A percentile compares a stretch with the other conserved stretches of the same genome.
Evolutionary conservation across 2,329 filamentous ascomycete genomes (phyloP).

Genomic region (Penicillium sp.): DNA sequence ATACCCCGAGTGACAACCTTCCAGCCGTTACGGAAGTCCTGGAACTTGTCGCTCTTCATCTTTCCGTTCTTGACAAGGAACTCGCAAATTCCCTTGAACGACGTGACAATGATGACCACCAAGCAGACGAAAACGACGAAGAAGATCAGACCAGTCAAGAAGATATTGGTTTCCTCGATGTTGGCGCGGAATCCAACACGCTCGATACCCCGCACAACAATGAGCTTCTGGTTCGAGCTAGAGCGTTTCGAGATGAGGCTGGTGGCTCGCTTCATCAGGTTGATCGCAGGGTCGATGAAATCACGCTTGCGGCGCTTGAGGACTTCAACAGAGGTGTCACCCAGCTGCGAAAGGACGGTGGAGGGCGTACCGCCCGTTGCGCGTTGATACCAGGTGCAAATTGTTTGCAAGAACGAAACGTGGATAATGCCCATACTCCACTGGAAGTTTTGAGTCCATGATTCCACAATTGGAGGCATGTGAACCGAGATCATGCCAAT

Average conservation of each 20-base stretch:
- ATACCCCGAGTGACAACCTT: slow-evolving; percentile 90
- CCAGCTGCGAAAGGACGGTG: slow-evolving; percentile 72
- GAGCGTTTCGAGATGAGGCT: slow-evolving; percentile 58
- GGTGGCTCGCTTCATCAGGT: slow-evolving; percentile 31
- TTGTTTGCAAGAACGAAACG: slow-evolving; percentile 80
- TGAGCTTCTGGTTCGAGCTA: slow-evolving; percentile 39
- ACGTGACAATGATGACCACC: slow-evolving; percentile 69
- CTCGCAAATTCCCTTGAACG: slow-evolving; percentile 83
- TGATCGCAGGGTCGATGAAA: slow-evolving; percentile 40
- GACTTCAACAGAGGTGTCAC: slow-evolving; percentile 78
- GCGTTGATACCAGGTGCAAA: slow-evolving; percentile 95
- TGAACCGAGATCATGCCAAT: slow-evolving; percentile 79
- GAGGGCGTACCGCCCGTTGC: slow-evolving; percentile 85
- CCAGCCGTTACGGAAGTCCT: slow-evolving; percentile 94
- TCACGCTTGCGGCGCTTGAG: slow-evolving; percentile 61
- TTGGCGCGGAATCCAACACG: slow-evolving; percentile 81
- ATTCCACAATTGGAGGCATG: slow-evolving; percentile 82
- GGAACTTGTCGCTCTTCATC: slow-evolving; percentile 83
- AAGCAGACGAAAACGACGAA: slow-evolving; percentile 81
- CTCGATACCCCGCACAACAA: slow-evolving; percentile 76
- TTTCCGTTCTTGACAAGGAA: slow-evolving; percentile 70
- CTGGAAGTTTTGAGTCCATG: slow-evolving; percentile 97
- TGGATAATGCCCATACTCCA: slow-evolving; percentile 97
- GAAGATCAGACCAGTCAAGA: slow-evolving; percentile 87
- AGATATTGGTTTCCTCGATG: slow-evolving; percentile 90